Percentiles rank a stretch among this genome's conserved stretches.
Evolutionary conservation across 179 eudicot species (phyloP).

Genomic region (Heliamphora ciliata): DNA sequence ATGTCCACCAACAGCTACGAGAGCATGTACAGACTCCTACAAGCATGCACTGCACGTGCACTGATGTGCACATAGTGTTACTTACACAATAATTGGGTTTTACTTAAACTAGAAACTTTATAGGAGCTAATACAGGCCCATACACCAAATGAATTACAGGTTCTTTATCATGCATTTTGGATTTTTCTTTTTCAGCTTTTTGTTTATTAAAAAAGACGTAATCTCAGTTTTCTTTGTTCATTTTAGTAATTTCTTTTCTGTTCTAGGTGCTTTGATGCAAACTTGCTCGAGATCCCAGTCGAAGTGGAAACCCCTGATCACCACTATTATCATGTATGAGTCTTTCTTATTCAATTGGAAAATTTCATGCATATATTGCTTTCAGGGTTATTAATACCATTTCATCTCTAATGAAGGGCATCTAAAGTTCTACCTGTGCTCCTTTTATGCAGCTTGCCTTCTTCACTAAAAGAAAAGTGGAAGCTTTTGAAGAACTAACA

Average conservation of each 20-base stretch:
- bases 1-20: background rate
- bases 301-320: conserved; percentile 33
- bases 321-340: conserved; percentile 54
- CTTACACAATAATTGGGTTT: background rate
- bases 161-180: background rate
- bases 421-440: background rate
- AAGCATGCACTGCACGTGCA: background rate
- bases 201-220: background rate
- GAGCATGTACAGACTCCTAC: background rate
- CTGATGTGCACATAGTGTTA: background rate
- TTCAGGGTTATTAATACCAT: background rate
- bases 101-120: background rate
- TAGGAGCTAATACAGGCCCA: background rate
- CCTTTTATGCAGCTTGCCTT: conserved; percentile 59
- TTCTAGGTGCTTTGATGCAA: conserved; percentile 59
- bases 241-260: background rate
- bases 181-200: background rate
- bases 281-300: conserved; percentile 65
- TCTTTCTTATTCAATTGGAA: background rate
- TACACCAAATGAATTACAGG: background rate
- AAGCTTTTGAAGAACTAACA: conserved; percentile 70
- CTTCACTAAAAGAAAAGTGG: conserved; percentile 60
- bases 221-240: background rate
- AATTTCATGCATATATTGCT: background rate
- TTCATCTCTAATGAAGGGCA: background rate